Evolutionary conservation across 106 monocot species (phyloP), one percentile per base, ranked within the genome.

Genomic region (Dioscorea alata): DNA sequence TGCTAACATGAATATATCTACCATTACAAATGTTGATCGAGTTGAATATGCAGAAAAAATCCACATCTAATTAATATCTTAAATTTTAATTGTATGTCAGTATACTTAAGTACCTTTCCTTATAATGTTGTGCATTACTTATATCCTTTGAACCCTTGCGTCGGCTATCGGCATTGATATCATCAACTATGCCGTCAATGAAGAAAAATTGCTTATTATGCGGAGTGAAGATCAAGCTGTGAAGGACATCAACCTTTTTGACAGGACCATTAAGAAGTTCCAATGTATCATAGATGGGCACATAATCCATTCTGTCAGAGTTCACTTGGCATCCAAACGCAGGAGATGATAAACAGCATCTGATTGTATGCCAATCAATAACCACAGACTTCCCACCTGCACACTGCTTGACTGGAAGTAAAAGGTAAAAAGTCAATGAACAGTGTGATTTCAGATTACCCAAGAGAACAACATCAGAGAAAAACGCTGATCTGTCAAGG

Each of bases 291-390:
- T 66, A 65, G 23, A 19, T 50, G 0, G 22, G 20, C 72, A 23
- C 17, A 51, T 48, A 12, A 68, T 5, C 68, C 67, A 62, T 75
- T 33, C 48, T 33, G 76, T 23, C 42, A 33, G 64, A 50, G 79
- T 32, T 61, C 49, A 52, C 67, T 22, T 48, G 49, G 62, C 64
- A 33, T 13, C 51, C 63, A 76, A 99, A 99, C 28, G 81, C 53
- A 12, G 87, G 93, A 50, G 99, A 99, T 59, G 85, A 85, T 69
- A 99, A 83, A 84, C 85, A 99, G 17, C 63, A 56, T 49, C 56
- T 83, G 49, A 99, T 64, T 70, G 85, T 83, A 73, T 8, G 49
- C 99, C 99, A 99, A 67, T 99, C 92, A 68, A 99, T 60, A 33
- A 53, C 25, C 70, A 74, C 68, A 6, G 33, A 78, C 49, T 68